These are phyloP conservation scores for Linaria vulgaris DNA, from an alignment of 257 asterid genomes.

Conservation along the genomic window DNA sequence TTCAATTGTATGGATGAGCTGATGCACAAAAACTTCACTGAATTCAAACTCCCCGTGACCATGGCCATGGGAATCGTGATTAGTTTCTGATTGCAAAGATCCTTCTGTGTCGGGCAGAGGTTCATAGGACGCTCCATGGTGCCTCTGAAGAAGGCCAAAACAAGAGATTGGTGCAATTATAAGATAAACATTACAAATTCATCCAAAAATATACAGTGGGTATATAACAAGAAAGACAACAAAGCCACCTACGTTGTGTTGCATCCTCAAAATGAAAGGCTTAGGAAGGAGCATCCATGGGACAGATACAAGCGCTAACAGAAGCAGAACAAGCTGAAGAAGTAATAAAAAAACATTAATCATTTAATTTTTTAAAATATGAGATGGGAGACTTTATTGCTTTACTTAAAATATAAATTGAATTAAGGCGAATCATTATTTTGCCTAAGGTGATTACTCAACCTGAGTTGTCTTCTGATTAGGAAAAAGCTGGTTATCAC, in stretches of 20 bases:
- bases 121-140: slow-evolving; percentile 75
- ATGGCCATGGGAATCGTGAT: slow-evolving; percentile 63
- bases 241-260: slow-evolving; percentile 61
- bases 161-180: slow-evolving; percentile 12
- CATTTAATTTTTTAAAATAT: neutral
- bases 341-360: slow-evolving; percentile 21
- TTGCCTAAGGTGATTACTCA: slow-evolving; percentile 12
- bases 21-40: slow-evolving; percentile 94
- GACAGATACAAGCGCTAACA: slow-evolving; percentile 78
- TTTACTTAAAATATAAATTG: slow-evolving; percentile 5
- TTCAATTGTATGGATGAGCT: slow-evolving; percentile 95
- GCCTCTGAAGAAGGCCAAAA: slow-evolving; percentile 63
- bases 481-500: slow-evolving; percentile 90
- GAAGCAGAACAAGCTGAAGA: slow-evolving; percentile 67
- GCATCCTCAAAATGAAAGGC: slow-evolving; percentile 78
- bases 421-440: slow-evolving; percentile 6
- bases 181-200: slow-evolving; percentile 5
- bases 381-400: neutral
- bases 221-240: slow-evolving; percentile 14
- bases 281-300: slow-evolving; percentile 99
- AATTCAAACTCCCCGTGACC: slow-evolving; percentile 88
- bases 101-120: slow-evolving; percentile 74
- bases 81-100: slow-evolving; percentile 69
- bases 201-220: slow-evolving; percentile 10
- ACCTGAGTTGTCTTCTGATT: slow-evolving; percentile 94